Evolutionary conservation across 2,329 filamentous ascomycete genomes (phyloP).

Genomic region (Ilyonectria mors-panacis): DNA sequence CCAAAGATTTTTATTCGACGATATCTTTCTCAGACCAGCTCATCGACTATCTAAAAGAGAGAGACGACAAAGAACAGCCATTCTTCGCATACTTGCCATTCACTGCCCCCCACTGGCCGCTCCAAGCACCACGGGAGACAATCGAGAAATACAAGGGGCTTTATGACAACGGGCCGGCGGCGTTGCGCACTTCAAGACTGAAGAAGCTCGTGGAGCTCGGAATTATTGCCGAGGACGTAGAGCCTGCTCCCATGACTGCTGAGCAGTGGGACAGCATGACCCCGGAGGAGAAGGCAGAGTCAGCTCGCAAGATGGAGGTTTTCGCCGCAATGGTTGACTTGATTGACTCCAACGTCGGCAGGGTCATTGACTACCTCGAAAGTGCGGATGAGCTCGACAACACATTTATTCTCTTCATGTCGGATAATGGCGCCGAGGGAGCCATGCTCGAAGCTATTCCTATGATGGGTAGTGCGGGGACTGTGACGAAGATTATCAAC

Average conservation of each 20-base stretch:
- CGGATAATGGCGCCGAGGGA: constrained; percentile 74
- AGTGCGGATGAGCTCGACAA: constrained; percentile 10
- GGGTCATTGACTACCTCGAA: constrained; percentile 61
- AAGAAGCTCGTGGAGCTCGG: constrained; percentile 59
- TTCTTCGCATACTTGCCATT: constrained; percentile 64
- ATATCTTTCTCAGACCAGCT: constrained; percentile 66
- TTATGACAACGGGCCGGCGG: constrained; percentile 49
- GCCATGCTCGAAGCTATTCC: constrained; percentile 71
- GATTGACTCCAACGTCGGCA: constrained; percentile 68
- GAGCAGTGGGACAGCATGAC: constrained; percentile 34
- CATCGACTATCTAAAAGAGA: constrained; percentile 55
- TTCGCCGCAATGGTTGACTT: constrained; percentile 72
- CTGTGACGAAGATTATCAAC: constrained; percentile 66
- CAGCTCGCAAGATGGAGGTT: constrained; percentile 57
- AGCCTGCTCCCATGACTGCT: constrained; percentile 29
- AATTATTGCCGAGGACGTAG: constrained; percentile 52
- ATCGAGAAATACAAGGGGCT: constrained; percentile 43
- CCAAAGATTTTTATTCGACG: constrained; percentile 67
- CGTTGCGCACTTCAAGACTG: constrained; percentile 53
- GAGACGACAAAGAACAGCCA: constrained; percentile 39
- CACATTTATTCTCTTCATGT: constrained; percentile 25
- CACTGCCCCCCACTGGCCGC: constrained; percentile 17
- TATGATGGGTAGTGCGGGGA: constrained; percentile 63
- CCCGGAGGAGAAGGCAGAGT: constrained; percentile 30
- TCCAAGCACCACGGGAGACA: neutral